Conservation (phyloP, 2,329 filamentous ascomycete species). For the Thermothelomyces thermophilus region DNA sequence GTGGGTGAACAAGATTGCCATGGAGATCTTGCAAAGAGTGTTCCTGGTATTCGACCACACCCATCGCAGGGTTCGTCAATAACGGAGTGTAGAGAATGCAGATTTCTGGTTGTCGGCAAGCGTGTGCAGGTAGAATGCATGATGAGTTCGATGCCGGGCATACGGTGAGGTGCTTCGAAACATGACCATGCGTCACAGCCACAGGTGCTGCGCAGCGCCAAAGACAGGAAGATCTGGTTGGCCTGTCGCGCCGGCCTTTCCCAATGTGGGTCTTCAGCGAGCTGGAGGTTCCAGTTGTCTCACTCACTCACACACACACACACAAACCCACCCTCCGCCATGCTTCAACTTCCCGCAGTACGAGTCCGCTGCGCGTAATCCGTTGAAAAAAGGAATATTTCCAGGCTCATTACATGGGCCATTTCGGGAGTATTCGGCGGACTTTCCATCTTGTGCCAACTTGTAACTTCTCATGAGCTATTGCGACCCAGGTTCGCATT, state of each 20-base stretch:
- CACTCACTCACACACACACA: too few species aligned
- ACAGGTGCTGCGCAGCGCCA: background rate
- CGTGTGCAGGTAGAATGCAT: slow-evolving; percentile 30
- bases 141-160: slow-evolving; percentile 30
- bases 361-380: too few species aligned
- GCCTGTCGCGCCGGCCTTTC: background rate
- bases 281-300: background rate
- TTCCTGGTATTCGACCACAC: too few species aligned
- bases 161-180: background rate
- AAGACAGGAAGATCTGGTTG: background rate
- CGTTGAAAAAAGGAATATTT: too few species aligned
- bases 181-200: background rate
- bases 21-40: background rate
- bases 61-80: too few species aligned
- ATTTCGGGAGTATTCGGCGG: background rate
- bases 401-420: too few species aligned
- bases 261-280: too few species aligned
- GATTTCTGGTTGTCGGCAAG: too few species aligned
- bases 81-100: too few species aligned
- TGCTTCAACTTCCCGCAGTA: too few species aligned
- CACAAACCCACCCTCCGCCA: too few species aligned
- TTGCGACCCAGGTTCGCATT: background rate
- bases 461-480: background rate
- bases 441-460: background rate
- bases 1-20: background rate